Base-by-base conservation (phyloP, 2,329 filamentous ascomycete genomes). In the Trichophyton mentagrophytes region DNA sequence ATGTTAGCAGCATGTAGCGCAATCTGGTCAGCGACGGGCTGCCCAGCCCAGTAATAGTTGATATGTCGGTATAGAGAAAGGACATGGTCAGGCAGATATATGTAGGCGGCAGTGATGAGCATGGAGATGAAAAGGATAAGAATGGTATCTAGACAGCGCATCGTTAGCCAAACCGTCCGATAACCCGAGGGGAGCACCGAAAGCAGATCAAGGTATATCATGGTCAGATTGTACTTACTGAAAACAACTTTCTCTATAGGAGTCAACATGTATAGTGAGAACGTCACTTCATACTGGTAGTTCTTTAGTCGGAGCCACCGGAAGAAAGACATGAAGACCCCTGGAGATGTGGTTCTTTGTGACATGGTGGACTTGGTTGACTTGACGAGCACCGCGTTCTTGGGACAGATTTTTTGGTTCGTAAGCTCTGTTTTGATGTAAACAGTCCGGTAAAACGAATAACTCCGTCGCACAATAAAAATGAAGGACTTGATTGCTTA, bases 211-310 rank as follows among this genome's bases (percentile, higher is more conserved):
- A 61, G 17, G 46, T 3, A 30, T 30, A 30, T 6, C 25, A 30
- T 7, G 6, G 27, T 30, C 27, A 30, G 27, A 6, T 5, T 36
- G 57, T 58, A 76, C 90, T 61, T 82, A 97, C 93, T 97, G 77
- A 97, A 95, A 69, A 96, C 86, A 76, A 96, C 92, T 75, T 96
- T 96, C 79, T 99, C 93, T 59, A 88, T 90, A 1, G 90, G 88
- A 42, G 91, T 96, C 68, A 96, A 87, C 88, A 99, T 97, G 81
- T 99, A 97, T 27, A 97, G 83, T 63, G 88, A 87, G 76, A 95
- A 93, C 11, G 92, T 96, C 73, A 97, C 92, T 78, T 99, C 93
- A 73, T 97, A 90, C 79, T 97, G 93, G 80, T 97, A 96, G 73
- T 91, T 86, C 82, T 99, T 99, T 75, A 91, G 84, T 75, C 90